phyloP scores from a whole-genome alignment of 2,329 filamentous ascomycete genomes.

The Fusarium sp. region DNA sequence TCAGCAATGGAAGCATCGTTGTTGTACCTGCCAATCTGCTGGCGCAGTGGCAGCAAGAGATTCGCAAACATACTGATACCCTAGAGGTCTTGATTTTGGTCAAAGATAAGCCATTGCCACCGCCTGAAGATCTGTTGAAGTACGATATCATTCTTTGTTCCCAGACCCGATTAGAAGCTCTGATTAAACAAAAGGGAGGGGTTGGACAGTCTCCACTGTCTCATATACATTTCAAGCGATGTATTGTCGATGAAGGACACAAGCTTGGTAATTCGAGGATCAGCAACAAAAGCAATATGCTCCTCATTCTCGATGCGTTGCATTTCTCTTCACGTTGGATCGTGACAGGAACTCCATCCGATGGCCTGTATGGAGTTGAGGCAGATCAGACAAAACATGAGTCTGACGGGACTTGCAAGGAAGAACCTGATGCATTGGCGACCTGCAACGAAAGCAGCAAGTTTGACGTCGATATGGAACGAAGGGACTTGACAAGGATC shows the following conservation, averaged over 20 bases:
- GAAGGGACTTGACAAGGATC: slow-evolving; percentile 74
- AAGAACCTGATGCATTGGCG: background rate
- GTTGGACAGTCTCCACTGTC: slow-evolving; percentile 71
- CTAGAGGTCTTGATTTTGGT: slow-evolving; percentile 76
- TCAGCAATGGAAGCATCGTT: slow-evolving; percentile 79
- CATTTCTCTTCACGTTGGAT: slow-evolving; percentile 84
- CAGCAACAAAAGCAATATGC: slow-evolving; percentile 68
- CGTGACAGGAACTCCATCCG: slow-evolving; percentile 90
- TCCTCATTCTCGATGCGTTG: slow-evolving; percentile 66
- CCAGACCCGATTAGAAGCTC: slow-evolving; percentile 76
- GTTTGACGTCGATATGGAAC: slow-evolving; percentile 65
- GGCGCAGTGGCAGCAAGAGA: slow-evolving; percentile 86
- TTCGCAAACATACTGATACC: slow-evolving; percentile 78
- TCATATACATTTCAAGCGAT: slow-evolving; percentile 83
- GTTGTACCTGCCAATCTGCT: slow-evolving; percentile 87
- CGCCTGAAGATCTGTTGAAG: slow-evolving; percentile 67
- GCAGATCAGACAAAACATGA: slow-evolving; percentile 6
- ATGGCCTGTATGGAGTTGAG: slow-evolving; percentile 80
- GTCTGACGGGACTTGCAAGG: background rate
- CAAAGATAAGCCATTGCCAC: slow-evolving; percentile 67
- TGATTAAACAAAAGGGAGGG: slow-evolving; percentile 56
- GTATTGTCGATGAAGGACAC: slow-evolving; percentile 94
- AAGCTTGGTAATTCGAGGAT: slow-evolving; percentile 77
- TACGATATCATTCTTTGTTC: slow-evolving; percentile 87
- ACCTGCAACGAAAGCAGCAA: slow-evolving; percentile 30